Conservation (phyloP, 805 yeast genomes). For the Sugiyamaella chiloensis region DNA sequence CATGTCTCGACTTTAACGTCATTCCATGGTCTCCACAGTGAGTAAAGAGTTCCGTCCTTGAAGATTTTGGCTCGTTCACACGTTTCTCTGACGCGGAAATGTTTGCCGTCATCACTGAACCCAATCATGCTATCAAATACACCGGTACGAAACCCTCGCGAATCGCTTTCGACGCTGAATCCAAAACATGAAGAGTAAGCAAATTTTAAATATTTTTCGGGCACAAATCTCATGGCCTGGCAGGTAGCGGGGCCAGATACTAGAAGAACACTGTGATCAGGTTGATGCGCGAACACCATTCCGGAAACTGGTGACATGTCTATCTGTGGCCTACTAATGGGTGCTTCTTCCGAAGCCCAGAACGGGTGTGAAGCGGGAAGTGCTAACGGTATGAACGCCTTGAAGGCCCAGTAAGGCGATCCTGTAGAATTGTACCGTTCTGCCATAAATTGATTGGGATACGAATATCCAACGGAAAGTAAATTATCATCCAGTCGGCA, state of each 20-base stretch:
- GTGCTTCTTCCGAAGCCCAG: constrained; percentile 23
- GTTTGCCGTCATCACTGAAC: constrained; percentile 22
- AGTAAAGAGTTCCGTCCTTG: constrained; percentile 14
- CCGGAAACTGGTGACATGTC: constrained; percentile 14
- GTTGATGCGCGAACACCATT: constrained; percentile 13
- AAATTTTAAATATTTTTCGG: constrained; percentile 28
- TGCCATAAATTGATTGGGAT: constrained; percentile 27
- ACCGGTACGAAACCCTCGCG: constrained; percentile 13
- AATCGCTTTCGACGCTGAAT: constrained; percentile 21
- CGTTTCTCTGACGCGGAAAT: constrained; percentile 16
- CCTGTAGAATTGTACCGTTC: constrained; percentile 26
- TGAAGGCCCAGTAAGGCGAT: constrained; percentile 30
- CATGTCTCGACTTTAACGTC: constrained; percentile 24
- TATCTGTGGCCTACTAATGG: constrained; percentile 2
- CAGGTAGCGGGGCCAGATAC: constrained; percentile 16
- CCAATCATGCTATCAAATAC: constrained; percentile 24
- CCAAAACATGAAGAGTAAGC: constrained; percentile 28
- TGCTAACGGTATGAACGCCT: constrained; percentile 24
- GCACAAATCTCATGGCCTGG: constrained; percentile 5
- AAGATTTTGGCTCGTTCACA: constrained; percentile 8
- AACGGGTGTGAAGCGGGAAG: constrained; percentile 22
- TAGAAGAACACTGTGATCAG: constrained; percentile 10
- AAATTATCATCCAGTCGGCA: constrained; percentile 19
- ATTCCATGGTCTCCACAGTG: constrained; percentile 21
- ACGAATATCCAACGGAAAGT: constrained; percentile 25